Conservation (phyloP, 2,329 filamentous ascomycete species). For the Monosporascus sp. region DNA sequence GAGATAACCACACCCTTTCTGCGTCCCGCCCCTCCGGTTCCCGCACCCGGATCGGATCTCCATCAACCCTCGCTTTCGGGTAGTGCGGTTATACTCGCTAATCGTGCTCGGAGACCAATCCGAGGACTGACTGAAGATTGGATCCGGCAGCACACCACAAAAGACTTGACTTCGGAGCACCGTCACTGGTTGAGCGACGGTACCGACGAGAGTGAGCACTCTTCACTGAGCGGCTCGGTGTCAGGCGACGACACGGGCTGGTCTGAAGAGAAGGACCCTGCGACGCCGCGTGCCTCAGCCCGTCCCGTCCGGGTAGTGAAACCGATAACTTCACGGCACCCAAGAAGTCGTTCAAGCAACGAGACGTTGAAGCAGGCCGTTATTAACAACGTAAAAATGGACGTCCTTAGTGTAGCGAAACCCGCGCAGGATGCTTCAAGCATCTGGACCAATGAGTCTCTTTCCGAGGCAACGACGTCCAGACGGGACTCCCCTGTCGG, state of each 20-base stretch:
- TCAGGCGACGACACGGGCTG: slow-evolving; percentile 42
- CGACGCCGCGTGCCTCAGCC: slow-evolving; percentile 40
- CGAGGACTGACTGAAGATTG: slow-evolving; percentile 73
- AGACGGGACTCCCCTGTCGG: slow-evolving; percentile 25
- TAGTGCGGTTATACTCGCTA: slow-evolving; percentile 57
- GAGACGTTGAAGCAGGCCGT: slow-evolving; percentile 46
- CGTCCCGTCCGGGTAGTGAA: slow-evolving; percentile 22
- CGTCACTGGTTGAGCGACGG: slow-evolving; percentile 82
- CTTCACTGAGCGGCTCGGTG: slow-evolving; percentile 65
- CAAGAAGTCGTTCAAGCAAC: slow-evolving; percentile 46
- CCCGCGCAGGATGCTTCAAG: slow-evolving; percentile 20
- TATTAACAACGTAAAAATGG: slow-evolving; percentile 23
- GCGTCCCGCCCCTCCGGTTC: slow-evolving; percentile 45
- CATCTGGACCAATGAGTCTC: slow-evolving; percentile 22
- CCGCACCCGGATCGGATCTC: slow-evolving; percentile 31
- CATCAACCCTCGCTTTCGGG: slow-evolving; percentile 30
- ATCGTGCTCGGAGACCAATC: slow-evolving; percentile 53
- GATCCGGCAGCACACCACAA: slow-evolving; percentile 79
- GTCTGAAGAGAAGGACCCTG: slow-evolving; percentile 42
- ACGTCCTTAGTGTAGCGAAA: slow-evolving; percentile 16
- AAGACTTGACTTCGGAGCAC: slow-evolving; percentile 61
- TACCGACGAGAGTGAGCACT: slow-evolving; percentile 65
- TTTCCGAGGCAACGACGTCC: slow-evolving; percentile 15
- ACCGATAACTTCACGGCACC: slow-evolving; percentile 30
- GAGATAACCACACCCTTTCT: slow-evolving; percentile 59